Evolutionary conservation across 495 filamentous ascomycete genomes (phyloP), one percentile per base, ranked within the genome.

Genomic region (Lophiotrema nucula): DNA sequence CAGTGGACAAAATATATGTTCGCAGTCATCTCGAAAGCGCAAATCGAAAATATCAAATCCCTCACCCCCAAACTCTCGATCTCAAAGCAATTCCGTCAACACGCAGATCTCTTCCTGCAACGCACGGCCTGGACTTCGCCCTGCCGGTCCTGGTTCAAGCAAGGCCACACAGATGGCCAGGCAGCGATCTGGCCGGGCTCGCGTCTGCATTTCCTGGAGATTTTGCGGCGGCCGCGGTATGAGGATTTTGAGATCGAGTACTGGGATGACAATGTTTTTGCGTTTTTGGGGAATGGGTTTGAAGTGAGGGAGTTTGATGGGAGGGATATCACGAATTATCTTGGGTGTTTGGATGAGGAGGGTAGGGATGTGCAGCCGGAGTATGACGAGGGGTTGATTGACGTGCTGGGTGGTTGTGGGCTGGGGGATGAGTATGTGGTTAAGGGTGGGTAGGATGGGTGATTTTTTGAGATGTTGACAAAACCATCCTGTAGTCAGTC

Each of bases 281-380:
- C 63, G 1, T 78, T 71, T 46, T 46, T 76, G 57, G 75, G 75
- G 8, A 78, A 77, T 63, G 75, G 75, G 1, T 77, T 76, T 52
- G 55, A 69, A 46, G 61, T 48, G 27, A 53, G 70, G 42, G 71
- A 73, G 50, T 59, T 56, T 33, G 71, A 73, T 60, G 71, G 71
- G 6, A 64, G 71, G 39, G 71, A 73, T 59, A 67, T 73, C 11
- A 72, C 71, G 49, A 55, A 69, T 53, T 73, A 73, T 64, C 42
- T 73, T 25, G 71, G 71, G 3, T 45, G 39, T n/a, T 42, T 72
- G 56, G 66, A 68, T 37, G 60, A 55, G 16, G 64, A 69, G 24
- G 69, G 67, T 16, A 43, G 45, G 41, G 71, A 70, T 57, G 43
- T 59, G 47, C 69, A 73, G 58, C 70, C 70, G 18, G 66, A 64